phyloP scores from a whole-genome alignment of 345 rosid genomes.

The Iberis pinnata region DNA sequence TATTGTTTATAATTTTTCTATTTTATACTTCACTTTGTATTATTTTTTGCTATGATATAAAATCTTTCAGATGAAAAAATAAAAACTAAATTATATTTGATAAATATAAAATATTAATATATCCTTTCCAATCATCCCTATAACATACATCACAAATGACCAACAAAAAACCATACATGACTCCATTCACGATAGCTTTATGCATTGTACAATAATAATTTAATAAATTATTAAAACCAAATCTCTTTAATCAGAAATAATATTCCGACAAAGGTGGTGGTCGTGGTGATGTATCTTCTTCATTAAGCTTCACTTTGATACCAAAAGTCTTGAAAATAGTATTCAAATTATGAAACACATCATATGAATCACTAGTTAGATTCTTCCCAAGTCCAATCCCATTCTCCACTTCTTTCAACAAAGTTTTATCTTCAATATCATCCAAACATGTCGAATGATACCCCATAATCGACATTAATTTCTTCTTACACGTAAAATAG shows the following conservation, averaged over 20 bases:
- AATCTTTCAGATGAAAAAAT: neutral
- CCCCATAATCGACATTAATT: slow-evolving; percentile 22
- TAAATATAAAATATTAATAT: neutral
- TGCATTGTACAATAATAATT: slow-evolving; percentile 10
- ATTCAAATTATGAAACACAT: slow-evolving; percentile 24
- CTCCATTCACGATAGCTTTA: slow-evolving; percentile 19
- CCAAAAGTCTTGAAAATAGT: slow-evolving; percentile 23
- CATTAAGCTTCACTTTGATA: slow-evolving; percentile 30
- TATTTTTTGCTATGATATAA: too few relatives aligned
- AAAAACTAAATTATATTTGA: neutral
- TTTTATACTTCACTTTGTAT: too few relatives aligned
- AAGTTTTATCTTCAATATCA: slow-evolving; percentile 26
- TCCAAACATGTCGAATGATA: slow-evolving; percentile 30
- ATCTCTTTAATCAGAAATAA: slow-evolving; percentile 12
- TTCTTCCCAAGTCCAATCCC: slow-evolving; percentile 30
- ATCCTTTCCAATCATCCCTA: slow-evolving; percentile 30
- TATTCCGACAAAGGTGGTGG: slow-evolving; percentile 31
- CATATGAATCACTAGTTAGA: slow-evolving; percentile 11
- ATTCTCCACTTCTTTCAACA: slow-evolving; percentile 19
- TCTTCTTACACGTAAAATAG: slow-evolving; percentile 24
- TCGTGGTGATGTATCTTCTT: slow-evolving; percentile 26
- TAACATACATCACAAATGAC: slow-evolving; percentile 21
- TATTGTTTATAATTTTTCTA: too few relatives aligned
- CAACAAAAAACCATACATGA: slow-evolving; percentile 16
- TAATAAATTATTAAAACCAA: neutral